Conservation (phyloP, 2,329 filamentous ascomycete genomes). For the Didymella pinodella region DNA sequence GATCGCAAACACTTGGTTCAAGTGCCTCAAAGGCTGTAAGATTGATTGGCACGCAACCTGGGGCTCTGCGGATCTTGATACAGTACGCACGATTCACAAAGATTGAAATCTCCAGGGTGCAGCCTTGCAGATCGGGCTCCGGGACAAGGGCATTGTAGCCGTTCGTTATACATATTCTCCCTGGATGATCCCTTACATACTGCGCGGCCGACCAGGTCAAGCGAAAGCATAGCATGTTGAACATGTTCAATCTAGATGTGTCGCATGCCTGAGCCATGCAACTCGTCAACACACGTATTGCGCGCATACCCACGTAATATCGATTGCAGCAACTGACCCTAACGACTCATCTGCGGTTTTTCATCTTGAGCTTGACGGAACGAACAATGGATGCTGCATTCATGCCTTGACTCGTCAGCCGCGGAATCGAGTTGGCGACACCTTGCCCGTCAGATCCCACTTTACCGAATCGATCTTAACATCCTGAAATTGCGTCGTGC, state of each 20-base stretch:
- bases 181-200: conserved; percentile 5
- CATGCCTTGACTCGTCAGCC: conserved; percentile 6
- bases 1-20: background rate
- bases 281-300: background rate
- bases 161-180: background rate
- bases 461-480: background rate
- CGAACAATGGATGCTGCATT: background rate
- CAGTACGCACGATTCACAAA: conserved; percentile 4
- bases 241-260: background rate
- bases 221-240: background rate
- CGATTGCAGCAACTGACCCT: too few species aligned
- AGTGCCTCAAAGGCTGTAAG: background rate
- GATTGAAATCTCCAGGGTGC: conserved; percentile 7
- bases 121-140: conserved; percentile 4
- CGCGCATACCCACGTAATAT: too few species aligned
- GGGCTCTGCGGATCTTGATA: conserved; percentile 13
- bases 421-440: background rate
- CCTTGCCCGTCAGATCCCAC: background rate
- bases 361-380: background rate
- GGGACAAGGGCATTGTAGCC: conserved; percentile 5
- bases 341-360: background rate
- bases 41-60: conserved; percentile 2
- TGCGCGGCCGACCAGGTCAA: conserved; percentile 2
- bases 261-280: background rate
- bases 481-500: conserved; percentile 7